Evolutionary conservation across 208 protist species (phyloP), one percentile per base, ranked within the genome.

Genomic region (Wallacemonas sp.): DNA sequence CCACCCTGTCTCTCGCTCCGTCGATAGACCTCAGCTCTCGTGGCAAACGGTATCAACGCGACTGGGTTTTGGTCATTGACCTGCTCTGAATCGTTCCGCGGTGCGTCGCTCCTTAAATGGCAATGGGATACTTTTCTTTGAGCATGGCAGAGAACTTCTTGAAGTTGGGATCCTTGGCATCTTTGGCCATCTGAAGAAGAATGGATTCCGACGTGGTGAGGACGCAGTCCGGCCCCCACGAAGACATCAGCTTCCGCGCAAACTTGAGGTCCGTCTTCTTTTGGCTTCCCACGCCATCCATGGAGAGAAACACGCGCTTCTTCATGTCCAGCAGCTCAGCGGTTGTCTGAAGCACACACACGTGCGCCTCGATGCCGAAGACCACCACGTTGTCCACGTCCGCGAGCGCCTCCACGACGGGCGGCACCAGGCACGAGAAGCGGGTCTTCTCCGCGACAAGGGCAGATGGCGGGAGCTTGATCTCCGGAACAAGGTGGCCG

Each of bases 331-430:
- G 66, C 46, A 95, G 71, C 12, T 93, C 86, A 0, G 72, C 76
- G 11, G 75, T 76, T 16, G 89, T 95, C 68, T 93, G 86, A 44
- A 91, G 70, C 22, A 95, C 72, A 69, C 89, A 95, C 29, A 82
- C 86, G 67, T 95, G 89, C 1, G 67, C 82, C 66, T 95, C 89
- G 45, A 95, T 90, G 61, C 89, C 89, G 45, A 90, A 89, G 23
- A 95, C 46, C 3, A 93, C 74, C n/a, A 90, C 84, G 65, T 77
- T 79, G 29, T 88, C 74, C 20, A 86, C 72, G 45, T 87, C 73
- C 26, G 57, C 42, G 42, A 91, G 59, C 22, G 63, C 57, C 55
- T 79, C 65, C 66, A 72, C 70, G 41, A 92, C 81, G 39, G 91
- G 81, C 1, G 76, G 79, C 3, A 83, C 57, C 18, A 90, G 22